Conservation (phyloP, 1,284 basidiomycete genomes). For the Ustilago curta region DNA sequence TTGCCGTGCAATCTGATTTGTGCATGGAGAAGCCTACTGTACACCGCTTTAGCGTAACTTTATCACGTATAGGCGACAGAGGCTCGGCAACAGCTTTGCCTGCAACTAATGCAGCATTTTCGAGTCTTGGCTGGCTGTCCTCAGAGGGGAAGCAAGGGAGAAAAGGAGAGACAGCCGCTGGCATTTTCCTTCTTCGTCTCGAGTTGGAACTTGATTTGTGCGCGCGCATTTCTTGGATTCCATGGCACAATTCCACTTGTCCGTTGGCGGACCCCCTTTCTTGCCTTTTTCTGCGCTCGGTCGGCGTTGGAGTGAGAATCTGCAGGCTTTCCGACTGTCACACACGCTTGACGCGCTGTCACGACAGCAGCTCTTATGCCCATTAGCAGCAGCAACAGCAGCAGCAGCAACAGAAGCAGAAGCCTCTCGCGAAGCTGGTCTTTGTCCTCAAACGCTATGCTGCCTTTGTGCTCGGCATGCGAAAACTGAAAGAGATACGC, state of each 20-base stretch:
- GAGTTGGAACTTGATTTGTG: neutral
- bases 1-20: no score
- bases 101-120: neutral
- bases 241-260: constrained; percentile 6
- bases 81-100: neutral
- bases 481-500: no score
- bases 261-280: neutral
- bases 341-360: constrained; percentile 8
- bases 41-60: no score
- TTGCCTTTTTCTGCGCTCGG: constrained; percentile 2
- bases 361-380: neutral
- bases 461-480: no score
- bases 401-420: neutral
- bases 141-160: neutral
- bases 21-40: no score
- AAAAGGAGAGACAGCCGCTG: constrained; percentile 5
- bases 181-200: neutral
- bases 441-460: no score
- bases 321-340: neutral
- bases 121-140: constrained; percentile 11
- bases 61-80: neutral
- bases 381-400: constrained; percentile 1
- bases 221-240: no score
- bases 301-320: neutral
- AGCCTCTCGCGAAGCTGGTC: no score